Evolutionary conservation across 768 basidiomycete genomes (phyloP), one percentile per base, ranked within the genome.

Genomic region (Trametes cinnabarina): DNA sequence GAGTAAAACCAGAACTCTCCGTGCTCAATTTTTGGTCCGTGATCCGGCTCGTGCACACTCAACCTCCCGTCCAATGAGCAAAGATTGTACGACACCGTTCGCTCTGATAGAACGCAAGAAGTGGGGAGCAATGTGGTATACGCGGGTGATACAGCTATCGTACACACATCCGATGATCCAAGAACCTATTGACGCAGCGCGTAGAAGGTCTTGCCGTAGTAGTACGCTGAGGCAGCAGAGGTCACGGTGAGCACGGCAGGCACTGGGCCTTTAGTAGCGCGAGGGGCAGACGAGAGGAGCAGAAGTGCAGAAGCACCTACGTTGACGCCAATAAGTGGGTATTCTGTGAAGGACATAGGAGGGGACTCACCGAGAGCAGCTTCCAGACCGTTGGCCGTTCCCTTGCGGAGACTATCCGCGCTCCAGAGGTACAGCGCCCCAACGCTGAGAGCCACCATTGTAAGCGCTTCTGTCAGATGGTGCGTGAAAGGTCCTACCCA

Each of bases 381-480:
- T 68, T 93, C 88, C 52, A 92, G 72, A n/a, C 92, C 89, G 62
- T 88, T 85, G 3, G 82, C 67, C 12, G 83, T 81, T 35, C 89
- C 87, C 67, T 81, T 89, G 59, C 85, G 84, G 63, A 94, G 88
- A 67, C 77, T 78, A 60, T 90, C 82, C 35, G 86, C 91, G 55
- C 89, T 87, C 82, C 85, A 92, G 23, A 92, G 77, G 71, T 89
- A 94, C 47, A 92, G 77, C 17, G 82, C 74, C 58, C 91, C 92
- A 44, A 94, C 90, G 64, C 90, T 91, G 61, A 28, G 41, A 26
- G 22, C 20, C 12, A 20, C 37, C 26, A 22, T 17, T 1, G 10
- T 64, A 47, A 48, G 34, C 11, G 34, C 15, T 6, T 22, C 11
- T 10, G 12, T 15, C 2, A 19, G 32, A 11, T 7, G 42, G 23